phyloP scores from a whole-genome alignment of 805 yeast species.

The Candida maltosa region DNA sequence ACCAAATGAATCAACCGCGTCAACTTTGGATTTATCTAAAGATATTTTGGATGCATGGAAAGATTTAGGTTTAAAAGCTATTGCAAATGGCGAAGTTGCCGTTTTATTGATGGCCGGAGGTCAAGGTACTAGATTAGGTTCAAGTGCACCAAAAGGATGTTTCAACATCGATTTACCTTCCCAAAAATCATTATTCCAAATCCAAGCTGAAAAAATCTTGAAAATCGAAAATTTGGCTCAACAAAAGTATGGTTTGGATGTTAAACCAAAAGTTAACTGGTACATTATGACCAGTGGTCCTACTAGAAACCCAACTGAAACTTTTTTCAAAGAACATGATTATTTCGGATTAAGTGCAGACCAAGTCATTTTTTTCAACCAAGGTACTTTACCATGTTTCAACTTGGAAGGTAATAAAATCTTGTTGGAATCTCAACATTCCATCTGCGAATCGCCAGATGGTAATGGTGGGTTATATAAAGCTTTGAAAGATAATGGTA shows the following conservation, averaged over 20 bases:
- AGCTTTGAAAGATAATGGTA: slow-evolving; percentile 64
- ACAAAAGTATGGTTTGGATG: slow-evolving; percentile 11
- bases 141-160: slow-evolving; percentile 90
- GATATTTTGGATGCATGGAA: slow-evolving; percentile 37
- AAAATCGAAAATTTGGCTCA: slow-evolving; percentile 59
- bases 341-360: slow-evolving; percentile 66
- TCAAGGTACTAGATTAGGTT: slow-evolving; percentile 94
- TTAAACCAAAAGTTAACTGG: slow-evolving; percentile 43
- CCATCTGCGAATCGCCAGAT: slow-evolving; percentile 85
- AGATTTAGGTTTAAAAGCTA: slow-evolving; percentile 61
- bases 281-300: slow-evolving; percentile 95
- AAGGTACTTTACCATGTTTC: slow-evolving; percentile 93
- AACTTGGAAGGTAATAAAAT: slow-evolving; percentile 65
- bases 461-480: slow-evolving; percentile 97
- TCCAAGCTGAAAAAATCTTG: slow-evolving; percentile 84
- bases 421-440: slow-evolving; percentile 52
- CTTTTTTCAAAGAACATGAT: slow-evolving; percentile 55
- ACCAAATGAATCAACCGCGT: slow-evolving; percentile 46
- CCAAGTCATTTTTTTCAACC: slow-evolving; percentile 82
- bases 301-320: slow-evolving; percentile 72
- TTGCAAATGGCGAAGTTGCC: slow-evolving; percentile 73
- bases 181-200: slow-evolving; percentile 77
- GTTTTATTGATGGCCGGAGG: slow-evolving; percentile 97
- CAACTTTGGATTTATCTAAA: slow-evolving; percentile 42
- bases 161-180: slow-evolving; percentile 85